Evolutionary conservation across 495 filamentous ascomycete species (phyloP), one percentile per base, ranked within the genome.

Genomic region (Podospora conica): DNA sequence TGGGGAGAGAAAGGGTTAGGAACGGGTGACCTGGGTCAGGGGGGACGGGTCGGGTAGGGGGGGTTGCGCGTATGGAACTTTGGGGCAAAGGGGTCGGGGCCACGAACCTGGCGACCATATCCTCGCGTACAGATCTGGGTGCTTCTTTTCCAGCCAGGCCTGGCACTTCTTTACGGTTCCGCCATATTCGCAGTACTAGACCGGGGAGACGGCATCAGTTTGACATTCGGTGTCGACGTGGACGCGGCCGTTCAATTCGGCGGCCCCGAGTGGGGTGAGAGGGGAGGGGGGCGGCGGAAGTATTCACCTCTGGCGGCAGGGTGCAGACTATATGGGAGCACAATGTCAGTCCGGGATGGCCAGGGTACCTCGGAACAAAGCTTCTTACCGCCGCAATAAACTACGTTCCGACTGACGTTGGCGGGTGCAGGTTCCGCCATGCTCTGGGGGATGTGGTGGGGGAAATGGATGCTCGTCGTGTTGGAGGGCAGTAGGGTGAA

Each of bases 81-180:
- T 22, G 48, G 20, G 25, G 24, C 65, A 54, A 64, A 53, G 55
- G 31, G 31, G 53, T 20, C 31, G 55, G 62, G 58, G 54, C 20
- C 29, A 25, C 76, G 66, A 77, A 94, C 93, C 92, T 76, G 90
- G 85, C 55, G 92, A 95, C 80, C 96, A 96, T 75, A 98, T 80
- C 68, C 79, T 81, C 59, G 83, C 76, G 75, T 96, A 93, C 76
- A 97, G 77, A 54, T 84, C 81, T 1, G 88, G 85, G 65, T 96
- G 83, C 54, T 85, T 81, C 56, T 90, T 87, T 70, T 92, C 83
- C 11, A 98, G 84, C 95, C 95, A 98, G 75, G 97, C 91, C 74
- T 93, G 89, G 77, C 95, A 98, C 81, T 96, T 97, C 79, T 92
- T 96, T n/a, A 90, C 87, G n/a, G 93, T 97, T 61, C 90, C 93